Percentiles rank a stretch among this genome's conserved stretches.
Conservation (phyloP, 176 grass and related monocot species). For the Oryza rufipogon region DNA sequence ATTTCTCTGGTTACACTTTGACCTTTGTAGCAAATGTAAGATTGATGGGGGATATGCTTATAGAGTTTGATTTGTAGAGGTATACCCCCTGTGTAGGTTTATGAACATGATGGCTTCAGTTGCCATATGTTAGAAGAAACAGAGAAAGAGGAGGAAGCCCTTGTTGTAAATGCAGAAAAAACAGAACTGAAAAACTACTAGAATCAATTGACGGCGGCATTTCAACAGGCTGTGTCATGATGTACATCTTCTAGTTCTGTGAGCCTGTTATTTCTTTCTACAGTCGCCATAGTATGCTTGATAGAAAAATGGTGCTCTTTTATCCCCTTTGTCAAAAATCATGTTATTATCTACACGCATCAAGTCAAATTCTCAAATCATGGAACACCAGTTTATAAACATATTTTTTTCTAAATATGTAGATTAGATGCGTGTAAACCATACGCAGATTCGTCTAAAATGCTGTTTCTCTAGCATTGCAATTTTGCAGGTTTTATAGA, state of each 20-base stretch:
- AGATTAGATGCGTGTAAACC: too few relatives aligned
- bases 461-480: not conserved
- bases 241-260: not conserved
- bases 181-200: conserved; percentile 40
- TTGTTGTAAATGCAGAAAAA: conserved; percentile 57
- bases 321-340: not conserved
- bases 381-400: too few relatives aligned
- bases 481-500: not conserved
- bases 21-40: conserved; percentile 51
- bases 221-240: not conserved
- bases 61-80: conserved; percentile 42
- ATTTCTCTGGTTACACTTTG: conserved; percentile 6
- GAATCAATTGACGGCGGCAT: conserved; percentile 50
- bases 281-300: not conserved
- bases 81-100: conserved; percentile 36
- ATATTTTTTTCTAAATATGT: too few relatives aligned
- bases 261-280: not conserved
- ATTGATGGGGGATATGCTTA: conserved; percentile 44
- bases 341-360: not conserved
- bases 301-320: not conserved
- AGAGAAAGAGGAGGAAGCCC: not conserved
- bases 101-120: conserved; percentile 19
- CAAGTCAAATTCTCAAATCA: not conserved
- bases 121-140: conserved; percentile 36
- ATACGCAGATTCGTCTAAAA: too few relatives aligned